Evolutionary conservation across 2,329 filamentous ascomycete species (phyloP).

Genomic region (Parastagonospora nodorum): DNA sequence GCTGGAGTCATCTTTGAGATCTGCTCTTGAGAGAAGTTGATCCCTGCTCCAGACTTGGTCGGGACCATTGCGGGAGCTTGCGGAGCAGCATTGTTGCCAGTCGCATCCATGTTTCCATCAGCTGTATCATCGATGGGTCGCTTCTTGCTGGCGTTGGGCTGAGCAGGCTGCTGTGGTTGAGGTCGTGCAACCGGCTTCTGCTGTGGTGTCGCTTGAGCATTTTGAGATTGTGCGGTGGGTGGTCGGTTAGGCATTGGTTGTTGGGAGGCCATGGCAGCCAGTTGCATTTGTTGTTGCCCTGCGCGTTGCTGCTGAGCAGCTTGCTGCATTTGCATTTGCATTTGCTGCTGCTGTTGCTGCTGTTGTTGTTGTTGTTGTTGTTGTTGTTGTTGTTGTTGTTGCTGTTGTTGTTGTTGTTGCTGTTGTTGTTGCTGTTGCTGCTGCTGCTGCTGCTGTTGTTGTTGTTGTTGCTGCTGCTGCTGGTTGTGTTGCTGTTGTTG

Average conservation of each 20-base stretch:
- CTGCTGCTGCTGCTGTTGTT: slow-evolving; percentile 8
- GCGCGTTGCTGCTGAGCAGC: slow-evolving; percentile 12
- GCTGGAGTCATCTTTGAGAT: slow-evolving; percentile 39
- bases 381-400: slow-evolving; percentile 10
- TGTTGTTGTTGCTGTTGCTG: slow-evolving; percentile 22
- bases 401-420: slow-evolving; percentile 15
- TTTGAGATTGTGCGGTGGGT: slow-evolving; percentile 26
- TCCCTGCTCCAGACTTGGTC: slow-evolving; percentile 37
- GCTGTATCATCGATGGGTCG: slow-evolving; percentile 49
- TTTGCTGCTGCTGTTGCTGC: slow-evolving; percentile 15
- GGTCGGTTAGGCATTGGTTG: slow-evolving; percentile 27
- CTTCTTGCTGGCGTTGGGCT: slow-evolving; percentile 36
- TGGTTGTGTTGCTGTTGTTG: slow-evolving; percentile 13
- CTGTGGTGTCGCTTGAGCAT: slow-evolving; percentile 27
- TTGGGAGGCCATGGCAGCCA: slow-evolving; percentile 24
- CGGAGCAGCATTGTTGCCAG: slow-evolving; percentile 27
- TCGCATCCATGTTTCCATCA: slow-evolving; percentile 41
- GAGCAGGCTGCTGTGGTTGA: slow-evolving; percentile 22
- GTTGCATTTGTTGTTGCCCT: slow-evolving; percentile 22
- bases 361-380: slow-evolving; percentile 19
- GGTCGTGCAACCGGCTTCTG: slow-evolving; percentile 25
- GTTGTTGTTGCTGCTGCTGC: slow-evolving; percentile 16
- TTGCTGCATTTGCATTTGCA: slow-evolving; percentile 2
- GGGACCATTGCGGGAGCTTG: slow-evolving; percentile 45
- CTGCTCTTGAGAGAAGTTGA: slow-evolving; percentile 40